phyloP scores from a whole-genome alignment of 2,329 filamentous ascomycete species.

The Grosmannia clavigera region DNA sequence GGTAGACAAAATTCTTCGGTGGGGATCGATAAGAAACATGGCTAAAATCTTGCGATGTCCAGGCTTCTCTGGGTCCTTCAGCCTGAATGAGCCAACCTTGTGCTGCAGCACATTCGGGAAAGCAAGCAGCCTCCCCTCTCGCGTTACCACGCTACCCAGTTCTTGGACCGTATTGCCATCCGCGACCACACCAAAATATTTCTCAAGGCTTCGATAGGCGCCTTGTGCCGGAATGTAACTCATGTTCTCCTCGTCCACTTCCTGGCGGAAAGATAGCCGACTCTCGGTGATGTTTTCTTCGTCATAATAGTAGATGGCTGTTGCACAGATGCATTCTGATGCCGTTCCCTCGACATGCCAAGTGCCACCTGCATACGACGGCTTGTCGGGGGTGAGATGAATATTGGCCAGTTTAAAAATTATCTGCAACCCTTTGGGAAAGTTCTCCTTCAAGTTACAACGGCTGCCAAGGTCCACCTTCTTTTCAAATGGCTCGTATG shows the following conservation, averaged over 20 bases:
- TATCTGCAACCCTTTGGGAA: constrained; percentile 35
- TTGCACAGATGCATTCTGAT: constrained; percentile 45
- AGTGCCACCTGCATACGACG: constrained; percentile 26
- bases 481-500: constrained; percentile 2
- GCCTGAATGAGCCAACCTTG: constrained; percentile 33
- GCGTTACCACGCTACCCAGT: constrained; percentile 27
- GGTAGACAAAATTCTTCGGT: constrained; percentile 33
- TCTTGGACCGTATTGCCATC: constrained; percentile 22
- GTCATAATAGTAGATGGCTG: constrained; percentile 42
- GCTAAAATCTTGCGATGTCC: constrained; percentile 45
- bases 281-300: constrained; percentile 35
- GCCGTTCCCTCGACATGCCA: constrained; percentile 27
- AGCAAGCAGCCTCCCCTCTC: constrained; percentile 29
- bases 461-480: neutral
- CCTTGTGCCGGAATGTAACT: constrained; percentile 6
- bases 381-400: constrained; percentile 43
- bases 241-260: constrained; percentile 10
- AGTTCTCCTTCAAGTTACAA: constrained; percentile 3
- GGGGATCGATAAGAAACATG: constrained; percentile 47
- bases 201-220: constrained; percentile 7
- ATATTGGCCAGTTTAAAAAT: constrained; percentile 52
- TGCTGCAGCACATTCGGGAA: constrained; percentile 36
- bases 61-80: constrained; percentile 34
- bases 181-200: constrained; percentile 11
- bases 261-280: constrained; percentile 28